phyloP scores from a whole-genome alignment of 2,329 filamentous ascomycete species.

The Chalara sp. region DNA sequence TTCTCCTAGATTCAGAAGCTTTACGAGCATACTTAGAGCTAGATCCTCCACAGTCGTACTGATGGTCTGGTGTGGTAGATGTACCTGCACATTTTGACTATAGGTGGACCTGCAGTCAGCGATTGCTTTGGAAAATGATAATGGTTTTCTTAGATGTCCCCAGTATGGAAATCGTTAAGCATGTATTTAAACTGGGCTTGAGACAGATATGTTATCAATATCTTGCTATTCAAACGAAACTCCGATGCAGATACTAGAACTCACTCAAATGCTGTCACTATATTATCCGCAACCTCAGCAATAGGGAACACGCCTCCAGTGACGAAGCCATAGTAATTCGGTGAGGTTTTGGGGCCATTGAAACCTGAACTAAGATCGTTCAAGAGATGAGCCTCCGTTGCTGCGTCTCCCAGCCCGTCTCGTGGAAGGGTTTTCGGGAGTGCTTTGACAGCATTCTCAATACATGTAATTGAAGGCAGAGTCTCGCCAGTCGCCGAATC shows the following conservation, averaged over 20 bases:
- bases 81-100: conserved; percentile 63
- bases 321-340: conserved; percentile 77
- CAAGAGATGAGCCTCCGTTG: conserved; percentile 35
- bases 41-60: conserved; percentile 70
- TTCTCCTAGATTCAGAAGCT: conserved; percentile 55
- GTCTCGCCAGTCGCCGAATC: conserved; percentile 14
- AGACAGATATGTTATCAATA: too few species aligned
- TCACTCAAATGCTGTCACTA: conserved; percentile 68
- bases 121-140: too few species aligned
- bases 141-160: too few species aligned
- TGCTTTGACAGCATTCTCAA: conserved; percentile 14
- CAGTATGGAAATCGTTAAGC: too few species aligned
- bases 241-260: too few species aligned
- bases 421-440: conserved; percentile 31
- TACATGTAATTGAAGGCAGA: conserved; percentile 17
- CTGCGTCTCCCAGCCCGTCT: conserved; percentile 35
- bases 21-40: conserved; percentile 61
- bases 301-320: conserved; percentile 76
- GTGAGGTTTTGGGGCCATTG: conserved; percentile 24
- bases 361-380: conserved; percentile 36
- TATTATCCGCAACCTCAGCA: conserved; percentile 73
- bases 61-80: conserved; percentile 69
- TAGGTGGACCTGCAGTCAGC: too few species aligned
- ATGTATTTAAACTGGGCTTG: too few species aligned
- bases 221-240: too few species aligned